Conservation (phyloP, 2,329 filamentous ascomycete genomes). For the Xylariaceae sp. region DNA sequence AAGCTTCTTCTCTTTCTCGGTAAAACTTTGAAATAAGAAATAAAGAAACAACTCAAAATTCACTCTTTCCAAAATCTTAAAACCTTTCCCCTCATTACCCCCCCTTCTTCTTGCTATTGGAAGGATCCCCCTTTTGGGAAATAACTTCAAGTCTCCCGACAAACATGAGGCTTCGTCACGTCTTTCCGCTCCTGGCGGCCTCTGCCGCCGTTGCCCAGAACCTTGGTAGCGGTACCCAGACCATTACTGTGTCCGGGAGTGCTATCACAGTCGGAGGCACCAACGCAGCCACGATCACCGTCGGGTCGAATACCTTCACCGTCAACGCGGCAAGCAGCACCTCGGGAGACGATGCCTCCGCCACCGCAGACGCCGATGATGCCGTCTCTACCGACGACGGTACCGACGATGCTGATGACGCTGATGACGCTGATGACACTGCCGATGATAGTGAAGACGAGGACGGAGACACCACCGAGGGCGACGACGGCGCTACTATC, state of each 20-base stretch:
- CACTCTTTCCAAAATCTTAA: too few relatives aligned
- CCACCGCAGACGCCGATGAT: background rate
- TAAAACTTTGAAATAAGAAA: too few relatives aligned
- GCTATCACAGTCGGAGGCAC: slow-evolving; percentile 16
- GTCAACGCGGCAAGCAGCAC: slow-evolving; percentile 5
- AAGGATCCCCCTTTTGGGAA: too few relatives aligned
- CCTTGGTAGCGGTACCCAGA: slow-evolving; percentile 9
- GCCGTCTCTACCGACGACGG: background rate
- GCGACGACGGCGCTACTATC: background rate
- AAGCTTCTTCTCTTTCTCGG: too few relatives aligned
- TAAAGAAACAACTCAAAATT: too few relatives aligned
- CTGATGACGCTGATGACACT: background rate
- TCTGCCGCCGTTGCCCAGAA: slow-evolving; percentile 20
- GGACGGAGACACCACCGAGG: background rate
- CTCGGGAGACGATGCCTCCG: background rate
- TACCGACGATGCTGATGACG: background rate
- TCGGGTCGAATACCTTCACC: slow-evolving; percentile 15
- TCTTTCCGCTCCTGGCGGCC: slow-evolving; percentile 17
- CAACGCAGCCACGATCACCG: slow-evolving; percentile 9
- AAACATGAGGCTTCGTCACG: slow-evolving; percentile 21
- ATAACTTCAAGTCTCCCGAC: background rate
- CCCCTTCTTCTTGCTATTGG: too few relatives aligned
- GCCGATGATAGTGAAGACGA: background rate
- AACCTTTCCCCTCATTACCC: too few relatives aligned
- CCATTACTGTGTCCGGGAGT: slow-evolving; percentile 13